Base-by-base conservation (phyloP, 1,139 yeast species). In the Lodderomyces jiufengensis region DNA sequence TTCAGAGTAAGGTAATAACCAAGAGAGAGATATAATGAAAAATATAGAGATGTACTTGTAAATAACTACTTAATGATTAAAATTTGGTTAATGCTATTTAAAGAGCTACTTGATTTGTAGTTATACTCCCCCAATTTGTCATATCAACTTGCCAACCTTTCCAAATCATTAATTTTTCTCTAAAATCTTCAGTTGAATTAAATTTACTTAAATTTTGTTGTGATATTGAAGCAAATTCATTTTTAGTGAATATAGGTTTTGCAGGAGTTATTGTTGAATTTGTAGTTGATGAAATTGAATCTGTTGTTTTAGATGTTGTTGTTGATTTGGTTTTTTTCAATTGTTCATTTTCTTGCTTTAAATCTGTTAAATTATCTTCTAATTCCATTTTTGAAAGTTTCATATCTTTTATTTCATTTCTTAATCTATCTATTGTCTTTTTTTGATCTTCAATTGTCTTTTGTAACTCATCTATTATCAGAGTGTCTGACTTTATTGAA, bases 101-200 rank as follows among this genome's bases (percentile, higher is more conserved):
- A n/a, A n/a, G n/a, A n/a, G 57, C 53, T 2, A 63, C 55, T 43
- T 55, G 59, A 31, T 59, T 59, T 3, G 57, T 47, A 24, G 38
- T 21, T 13, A 49, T 52, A 13, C 32, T 33, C 29, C 82, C 71
- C 97, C 97, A 88, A 18, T 59, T 53, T 15, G 86, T 71, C 95
- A 88, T 84, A 51, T 88, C 95, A 3, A 86, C 76, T 52, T 83
- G 87, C 92, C 94, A 88, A 28, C 79, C 80, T 48, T 79, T 78
- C 95, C 95, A 88, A 44, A 78, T 73, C 58, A 67, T 49, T 15
- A 70, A 48, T 32, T 57, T 54, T 40, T 68, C 74, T 49, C 70
- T 60, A 50, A 67, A 69, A 37, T 70, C 70, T 18, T 52, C 63
- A 1, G 55, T 51, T 21, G 43, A 38, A 14, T 31, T 33, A 29